A percentile compares a stretch with the other conserved stretches of the same genome.
These are phyloP conservation scores for Ceratocystis diversiconidia DNA, from an alignment of 2,329 filamentous ascomycete species.

Conservation along the genomic window DNA sequence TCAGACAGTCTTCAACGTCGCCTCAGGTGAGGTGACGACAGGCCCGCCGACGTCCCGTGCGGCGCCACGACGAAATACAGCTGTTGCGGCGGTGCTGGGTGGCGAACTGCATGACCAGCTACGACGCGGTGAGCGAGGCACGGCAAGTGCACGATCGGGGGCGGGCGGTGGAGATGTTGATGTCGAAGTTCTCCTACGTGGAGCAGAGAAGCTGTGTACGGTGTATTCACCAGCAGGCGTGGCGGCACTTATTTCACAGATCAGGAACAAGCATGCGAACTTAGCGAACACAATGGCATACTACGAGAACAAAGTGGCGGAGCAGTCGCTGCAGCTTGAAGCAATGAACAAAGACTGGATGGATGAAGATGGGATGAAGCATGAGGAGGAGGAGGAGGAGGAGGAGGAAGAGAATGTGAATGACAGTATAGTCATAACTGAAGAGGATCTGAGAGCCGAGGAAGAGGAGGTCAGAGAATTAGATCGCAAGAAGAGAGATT, in stretches of 20 bases:
- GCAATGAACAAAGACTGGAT: conserved; percentile 53
- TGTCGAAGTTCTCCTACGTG: conserved; percentile 68
- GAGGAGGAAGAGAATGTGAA: conserved; percentile 34
- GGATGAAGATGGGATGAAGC: conserved; percentile 38
- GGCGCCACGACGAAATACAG: conserved; percentile 56
- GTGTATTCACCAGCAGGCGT: conserved; percentile 79
- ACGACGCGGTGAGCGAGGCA: conserved; percentile 33
- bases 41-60: conserved; percentile 34
- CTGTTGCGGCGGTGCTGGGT: conserved; percentile 79
- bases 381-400: conserved; percentile 35
- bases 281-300: conserved; percentile 60
- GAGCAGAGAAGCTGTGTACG: conserved; percentile 77
- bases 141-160: conserved; percentile 24
- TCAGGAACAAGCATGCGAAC: conserved; percentile 58
- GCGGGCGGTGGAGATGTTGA: conserved; percentile 57
- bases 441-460: conserved; percentile 53
- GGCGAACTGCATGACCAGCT: conserved; percentile 76
- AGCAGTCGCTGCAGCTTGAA: conserved; percentile 60
- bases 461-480: conserved; percentile 50
- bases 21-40: conserved; percentile 47
- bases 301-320: conserved; percentile 66
- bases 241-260: conserved; percentile 55
- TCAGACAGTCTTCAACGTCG: conserved; percentile 53
- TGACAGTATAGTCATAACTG: conserved; percentile 39
- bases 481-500: conserved; percentile 41